phyloP scores from a whole-genome alignment of 1,284 basidiomycete species.

The Rhodotorula sp. region DNA sequence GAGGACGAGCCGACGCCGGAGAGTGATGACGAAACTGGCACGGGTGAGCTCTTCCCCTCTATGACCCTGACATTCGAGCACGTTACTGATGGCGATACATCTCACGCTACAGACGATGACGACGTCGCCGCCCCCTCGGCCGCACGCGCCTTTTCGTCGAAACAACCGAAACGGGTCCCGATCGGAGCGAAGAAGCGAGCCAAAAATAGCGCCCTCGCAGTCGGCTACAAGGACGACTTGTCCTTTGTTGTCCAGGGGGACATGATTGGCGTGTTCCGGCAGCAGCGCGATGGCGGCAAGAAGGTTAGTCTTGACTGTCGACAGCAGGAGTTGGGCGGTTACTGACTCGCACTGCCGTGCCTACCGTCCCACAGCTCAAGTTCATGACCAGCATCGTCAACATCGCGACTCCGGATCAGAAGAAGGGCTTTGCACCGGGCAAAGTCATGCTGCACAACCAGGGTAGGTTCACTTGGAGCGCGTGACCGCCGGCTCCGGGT shows the following conservation, averaged over 20 bases:
- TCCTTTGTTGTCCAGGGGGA: constrained; percentile 94
- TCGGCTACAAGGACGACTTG: constrained; percentile 89
- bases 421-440: constrained; percentile 69
- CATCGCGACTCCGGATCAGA: constrained; percentile 67
- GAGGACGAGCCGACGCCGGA: constrained; percentile 68
- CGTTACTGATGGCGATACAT: not conserved
- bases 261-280: constrained; percentile 94
- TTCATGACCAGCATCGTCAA: constrained; percentile 87
- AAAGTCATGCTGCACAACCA: constrained; percentile 98
- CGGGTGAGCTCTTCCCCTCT: constrained; percentile 51
- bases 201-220: constrained; percentile 63
- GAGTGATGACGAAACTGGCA: constrained; percentile 56
- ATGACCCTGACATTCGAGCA: no score
- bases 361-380: constrained; percentile 59
- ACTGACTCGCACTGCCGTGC: not conserved
- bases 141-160: constrained; percentile 8
- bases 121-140: constrained; percentile 12
- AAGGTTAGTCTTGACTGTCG: constrained; percentile 27
- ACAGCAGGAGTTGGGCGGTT: not conserved
- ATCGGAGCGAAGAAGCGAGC: constrained; percentile 47
- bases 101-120: constrained; percentile 5
- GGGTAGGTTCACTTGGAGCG: constrained; percentile 12
- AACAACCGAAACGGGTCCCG: constrained; percentile 6
- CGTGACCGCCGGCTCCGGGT: not conserved
- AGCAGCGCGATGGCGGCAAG: constrained; percentile 59